These are phyloP conservation scores for Coemansia sp. DNA, from an alignment of 192 early-diverging fungal species.

Conservation along the genomic window DNA sequence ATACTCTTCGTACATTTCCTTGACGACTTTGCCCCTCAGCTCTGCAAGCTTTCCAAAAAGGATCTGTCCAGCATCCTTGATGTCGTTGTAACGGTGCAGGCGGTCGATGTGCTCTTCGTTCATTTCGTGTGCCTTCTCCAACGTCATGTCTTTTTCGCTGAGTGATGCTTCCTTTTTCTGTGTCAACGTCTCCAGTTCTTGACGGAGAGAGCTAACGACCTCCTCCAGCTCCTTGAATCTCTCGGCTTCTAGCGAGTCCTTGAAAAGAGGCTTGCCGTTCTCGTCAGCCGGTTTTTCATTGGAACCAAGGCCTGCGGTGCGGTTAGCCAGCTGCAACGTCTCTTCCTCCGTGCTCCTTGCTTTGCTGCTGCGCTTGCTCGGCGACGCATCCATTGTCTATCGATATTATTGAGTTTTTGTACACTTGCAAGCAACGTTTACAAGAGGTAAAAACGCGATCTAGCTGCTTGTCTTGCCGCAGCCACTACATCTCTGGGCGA, in stretches of 20 bases:
- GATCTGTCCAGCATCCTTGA: conserved; percentile 46
- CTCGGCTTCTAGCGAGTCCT: conserved; percentile 13
- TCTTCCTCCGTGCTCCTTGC: neutral
- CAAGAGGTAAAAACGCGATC: neutral
- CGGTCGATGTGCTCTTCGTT: conserved; percentile 40
- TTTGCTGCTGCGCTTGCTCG: conserved; percentile 17
- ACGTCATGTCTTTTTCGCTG: conserved; percentile 10
- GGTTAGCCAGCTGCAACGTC: neutral
- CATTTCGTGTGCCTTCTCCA: conserved; percentile 29
- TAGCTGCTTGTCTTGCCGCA: neutral
- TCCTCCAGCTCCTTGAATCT: conserved; percentile 25
- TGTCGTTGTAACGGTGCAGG: conserved; percentile 51
- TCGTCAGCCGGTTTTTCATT: neutral
- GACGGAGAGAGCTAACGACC: conserved; percentile 11
- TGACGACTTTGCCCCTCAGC: conserved; percentile 46
- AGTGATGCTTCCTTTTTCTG: conserved; percentile 17
- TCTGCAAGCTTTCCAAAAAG: conserved; percentile 54
- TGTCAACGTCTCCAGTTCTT: conserved; percentile 20
- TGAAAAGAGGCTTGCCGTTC: neutral
- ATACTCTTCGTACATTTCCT: conserved; percentile 41
- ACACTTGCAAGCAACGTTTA: neutral
- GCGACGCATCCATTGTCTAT: conserved; percentile 22
- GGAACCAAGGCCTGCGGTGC: neutral
- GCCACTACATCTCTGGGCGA: neutral
- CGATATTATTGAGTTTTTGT: neutral